Conservation (phyloP, 306 rosid genomes). For the Trichosanthes cucumerina region DNA sequence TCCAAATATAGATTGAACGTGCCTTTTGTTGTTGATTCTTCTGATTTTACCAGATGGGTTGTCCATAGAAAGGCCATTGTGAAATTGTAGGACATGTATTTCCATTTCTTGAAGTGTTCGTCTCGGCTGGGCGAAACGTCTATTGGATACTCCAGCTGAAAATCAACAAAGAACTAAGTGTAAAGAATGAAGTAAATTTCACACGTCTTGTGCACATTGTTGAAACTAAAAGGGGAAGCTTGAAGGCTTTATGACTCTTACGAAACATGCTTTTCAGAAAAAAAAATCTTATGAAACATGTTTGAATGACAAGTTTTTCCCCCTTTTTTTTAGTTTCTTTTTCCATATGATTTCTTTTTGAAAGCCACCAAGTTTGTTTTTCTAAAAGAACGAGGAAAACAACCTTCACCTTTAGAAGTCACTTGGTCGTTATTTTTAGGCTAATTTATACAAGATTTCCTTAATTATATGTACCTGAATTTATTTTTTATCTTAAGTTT, state of each 20-base stretch:
- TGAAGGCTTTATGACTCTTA: background rate
- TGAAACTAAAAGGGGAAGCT: background rate
- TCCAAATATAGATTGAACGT: constrained; percentile 58
- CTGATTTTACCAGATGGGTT: constrained; percentile 58
- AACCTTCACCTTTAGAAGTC: background rate
- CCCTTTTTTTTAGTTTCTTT: background rate
- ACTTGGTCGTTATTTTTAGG: background rate
- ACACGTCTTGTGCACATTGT: background rate
- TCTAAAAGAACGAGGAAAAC: background rate
- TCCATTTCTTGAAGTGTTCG: constrained; percentile 55
- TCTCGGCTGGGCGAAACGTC: constrained; percentile 48
- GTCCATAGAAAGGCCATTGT: constrained; percentile 72
- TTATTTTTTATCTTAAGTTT: background rate
- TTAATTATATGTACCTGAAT: background rate
- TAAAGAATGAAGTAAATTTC: background rate
- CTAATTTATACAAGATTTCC: too few relatives aligned
- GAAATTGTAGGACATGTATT: constrained; percentile 67
- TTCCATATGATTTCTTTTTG: background rate
- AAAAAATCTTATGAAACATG: background rate
- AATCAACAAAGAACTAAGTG: background rate
- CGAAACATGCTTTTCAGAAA: background rate
- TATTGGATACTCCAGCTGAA: constrained; percentile 73
- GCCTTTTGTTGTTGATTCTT: constrained; percentile 35
- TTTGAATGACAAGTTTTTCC: background rate
- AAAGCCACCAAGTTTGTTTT: background rate